Percentiles rank a stretch among this genome's conserved stretches.
phyloP scores from a whole-genome alignment of 2,329 filamentous ascomycete species.

The Ophiocordyceps polyrhachis-furcata region DNA sequence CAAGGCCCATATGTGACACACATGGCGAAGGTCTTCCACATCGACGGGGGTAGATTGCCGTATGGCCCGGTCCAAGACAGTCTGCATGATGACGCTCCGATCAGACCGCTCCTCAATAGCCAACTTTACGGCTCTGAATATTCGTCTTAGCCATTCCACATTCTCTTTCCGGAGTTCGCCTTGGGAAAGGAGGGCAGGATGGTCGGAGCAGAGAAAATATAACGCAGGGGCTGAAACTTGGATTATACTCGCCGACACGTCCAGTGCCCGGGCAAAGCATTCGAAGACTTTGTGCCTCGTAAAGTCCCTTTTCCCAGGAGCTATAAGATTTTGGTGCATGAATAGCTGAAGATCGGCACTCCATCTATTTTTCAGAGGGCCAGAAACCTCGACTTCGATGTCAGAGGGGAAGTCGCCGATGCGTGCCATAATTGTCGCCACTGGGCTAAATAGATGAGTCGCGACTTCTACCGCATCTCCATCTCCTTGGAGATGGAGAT shows the following conservation, averaged over 20 bases:
- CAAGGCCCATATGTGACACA: slow-evolving; percentile 25
- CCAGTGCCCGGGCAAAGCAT: slow-evolving; percentile 21
- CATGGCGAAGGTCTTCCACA: slow-evolving; percentile 18
- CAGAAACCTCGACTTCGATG: slow-evolving; percentile 4
- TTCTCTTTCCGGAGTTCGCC: slow-evolving; percentile 15
- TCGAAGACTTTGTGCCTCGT: slow-evolving; percentile 22
- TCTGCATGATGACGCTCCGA: slow-evolving; percentile 11
- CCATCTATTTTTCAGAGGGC: slow-evolving; percentile 19
- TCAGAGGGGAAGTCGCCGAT: slow-evolving; percentile 14
- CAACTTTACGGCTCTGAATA: slow-evolving; percentile 15
- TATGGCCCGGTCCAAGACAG: slow-evolving; percentile 13
- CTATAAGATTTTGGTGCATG: slow-evolving; percentile 29
- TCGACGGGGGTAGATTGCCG: slow-evolving; percentile 16
- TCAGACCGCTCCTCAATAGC: slow-evolving; percentile 8
- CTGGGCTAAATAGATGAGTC: slow-evolving; percentile 22
- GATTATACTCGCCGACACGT: slow-evolving; percentile 16
- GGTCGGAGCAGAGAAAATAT: slow-evolving; percentile 21
- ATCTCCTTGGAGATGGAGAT: slow-evolving; percentile 30
- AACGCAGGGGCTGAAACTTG: slow-evolving; percentile 22
- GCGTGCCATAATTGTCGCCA: slow-evolving; percentile 19
- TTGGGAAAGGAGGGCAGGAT: slow-evolving; percentile 7
- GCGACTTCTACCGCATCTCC: slow-evolving; percentile 31
- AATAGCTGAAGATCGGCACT: slow-evolving; percentile 26
- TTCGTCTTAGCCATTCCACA: slow-evolving; percentile 18
- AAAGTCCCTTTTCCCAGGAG: slow-evolving; percentile 30